These are phyloP conservation scores for Leptographium radiaticola DNA, from an alignment of 2,329 filamentous ascomycete genomes.

Conservation along the genomic window DNA sequence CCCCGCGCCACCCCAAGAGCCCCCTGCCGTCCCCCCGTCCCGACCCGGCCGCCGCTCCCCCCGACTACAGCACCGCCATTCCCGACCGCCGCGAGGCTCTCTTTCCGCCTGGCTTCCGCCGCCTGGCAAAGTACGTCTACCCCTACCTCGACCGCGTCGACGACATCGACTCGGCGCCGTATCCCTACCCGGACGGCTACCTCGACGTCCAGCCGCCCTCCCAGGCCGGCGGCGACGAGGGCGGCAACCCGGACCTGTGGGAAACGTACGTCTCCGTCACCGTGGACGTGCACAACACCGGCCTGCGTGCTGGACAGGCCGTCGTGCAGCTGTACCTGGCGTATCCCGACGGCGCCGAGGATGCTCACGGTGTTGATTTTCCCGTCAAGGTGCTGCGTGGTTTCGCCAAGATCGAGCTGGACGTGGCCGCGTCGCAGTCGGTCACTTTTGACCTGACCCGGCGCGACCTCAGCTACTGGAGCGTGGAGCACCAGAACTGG, in stretches of 20 bases:
- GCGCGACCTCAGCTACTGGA: slow-evolving; percentile 42
- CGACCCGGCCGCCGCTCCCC: slow-evolving; percentile 31
- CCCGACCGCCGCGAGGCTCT: slow-evolving; percentile 43
- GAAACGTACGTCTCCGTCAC: slow-evolving; percentile 36
- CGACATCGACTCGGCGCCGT: slow-evolving; percentile 24
- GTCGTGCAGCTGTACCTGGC: slow-evolving; percentile 35
- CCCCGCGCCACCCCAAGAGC: slow-evolving; percentile 31
- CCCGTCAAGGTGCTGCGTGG: slow-evolving; percentile 50
- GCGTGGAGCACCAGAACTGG: slow-evolving; percentile 36
- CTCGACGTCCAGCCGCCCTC: slow-evolving; percentile 35
- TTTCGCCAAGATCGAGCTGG: slow-evolving; percentile 55
- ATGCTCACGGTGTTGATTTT: slow-evolving; percentile 8
- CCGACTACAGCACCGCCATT: slow-evolving; percentile 39
- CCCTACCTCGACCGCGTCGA: slow-evolving; percentile 48
- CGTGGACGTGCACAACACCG: slow-evolving; percentile 41
- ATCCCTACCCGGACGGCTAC: slow-evolving; percentile 45
- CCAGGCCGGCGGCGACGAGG: slow-evolving; percentile 55
- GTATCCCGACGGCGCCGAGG: slow-evolving; percentile 20
- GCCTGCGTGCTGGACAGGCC: slow-evolving; percentile 25
- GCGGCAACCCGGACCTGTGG: slow-evolving; percentile 55
- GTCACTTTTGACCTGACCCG: slow-evolving; percentile 32
- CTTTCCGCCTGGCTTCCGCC: slow-evolving; percentile 44
- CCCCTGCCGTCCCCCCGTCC: slow-evolving; percentile 24
- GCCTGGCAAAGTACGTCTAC: slow-evolving; percentile 58
- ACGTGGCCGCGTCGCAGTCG: slow-evolving; percentile 30